Evolutionary conservation across 176 grass and related monocot genomes (phyloP), one percentile per base, ranked within the genome.

Genomic region (Tillandsia fasciculata): DNA sequence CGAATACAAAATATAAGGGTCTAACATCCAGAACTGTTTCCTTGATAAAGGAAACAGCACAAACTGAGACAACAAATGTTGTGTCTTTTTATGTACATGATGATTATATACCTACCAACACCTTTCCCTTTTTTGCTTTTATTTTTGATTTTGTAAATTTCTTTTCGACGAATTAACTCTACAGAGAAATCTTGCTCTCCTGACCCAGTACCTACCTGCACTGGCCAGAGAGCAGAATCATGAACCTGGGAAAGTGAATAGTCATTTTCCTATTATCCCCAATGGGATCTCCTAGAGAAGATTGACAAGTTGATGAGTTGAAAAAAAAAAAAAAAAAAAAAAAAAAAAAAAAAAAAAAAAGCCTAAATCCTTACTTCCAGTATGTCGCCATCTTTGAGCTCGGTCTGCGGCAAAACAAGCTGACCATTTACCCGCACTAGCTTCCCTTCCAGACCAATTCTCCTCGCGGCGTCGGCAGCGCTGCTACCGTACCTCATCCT

Each of bases 321-420:
- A 3, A 6, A 42, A 42, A 33, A 33, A 5, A 33, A 4, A 33
- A 5, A 9, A 54, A 54, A 15, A 13, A 76, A 68, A 64, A 76
- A 64, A 63, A 53, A 23, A 67, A 20, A 50, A 70, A 72, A 15
- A 5, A 65, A 23, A 67, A 20, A 50, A 70, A 72, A 15, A 5
- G 63, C 52, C 63, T 85, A 93, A 12, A 75, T 54, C 76, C 89
- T 93, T 65, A 99, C 94, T 90, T 99, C 94, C 24, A 99, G 84
- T 79, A 93, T 99, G 77, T 99, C 94, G 11, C 94, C 89, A 83
- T 90, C 94, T 70, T 92, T 99, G 63, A 99, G 89, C 71, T 85
- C 68, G 1, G 94, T 99, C 58, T 90, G 86, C 2, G 94, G 94
- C 12, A 80, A 68, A 26, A 92, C 84, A n/a, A 99, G 74, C 67